Percentiles rank a stretch among this genome's conserved stretches.
These are phyloP conservation scores for Magnolia kwangsiensis DNA, from an alignment of 164 flowering plant genomes.

Conservation along the genomic window DNA sequence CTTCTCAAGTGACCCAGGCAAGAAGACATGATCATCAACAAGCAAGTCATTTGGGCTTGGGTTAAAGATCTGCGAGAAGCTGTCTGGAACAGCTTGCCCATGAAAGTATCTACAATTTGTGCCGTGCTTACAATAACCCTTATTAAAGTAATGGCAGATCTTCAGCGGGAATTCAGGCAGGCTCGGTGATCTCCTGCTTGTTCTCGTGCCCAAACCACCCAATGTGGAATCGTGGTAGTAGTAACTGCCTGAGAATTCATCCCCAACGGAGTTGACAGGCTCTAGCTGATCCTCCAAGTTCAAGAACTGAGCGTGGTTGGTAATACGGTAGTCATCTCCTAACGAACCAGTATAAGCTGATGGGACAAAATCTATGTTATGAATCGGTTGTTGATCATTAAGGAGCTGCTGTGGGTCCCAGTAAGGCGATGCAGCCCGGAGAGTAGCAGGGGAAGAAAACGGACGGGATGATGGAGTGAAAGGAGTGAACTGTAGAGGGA, in stretches of 20 bases:
- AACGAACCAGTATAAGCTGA: conserved; percentile 28
- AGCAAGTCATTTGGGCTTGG: conserved; percentile 25
- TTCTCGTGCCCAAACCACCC: conserved; percentile 27
- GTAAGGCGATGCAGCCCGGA: conserved; percentile 26
- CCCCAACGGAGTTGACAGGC: conserved; percentile 16
- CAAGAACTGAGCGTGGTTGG: conserved; percentile 38
- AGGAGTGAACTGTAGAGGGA: conserved; percentile 36
- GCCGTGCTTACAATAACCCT: conserved; percentile 86
- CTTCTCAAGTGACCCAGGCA: conserved; percentile 66
- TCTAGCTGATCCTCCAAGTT: conserved; percentile 53
- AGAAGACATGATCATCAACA: conserved; percentile 56
- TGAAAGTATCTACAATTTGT: conserved; percentile 70
- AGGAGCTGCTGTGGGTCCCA: conserved; percentile 44
- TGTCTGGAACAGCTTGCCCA: conserved; percentile 39
- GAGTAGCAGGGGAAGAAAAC: conserved; percentile 25
- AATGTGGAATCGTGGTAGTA: conserved; percentile 40
- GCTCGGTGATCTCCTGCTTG: conserved; percentile 31
- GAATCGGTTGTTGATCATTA: conserved; percentile 28
- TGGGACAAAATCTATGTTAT: conserved; percentile 28
- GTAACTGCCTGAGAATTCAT: conserved; percentile 25
- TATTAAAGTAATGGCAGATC: conserved; percentile 64
- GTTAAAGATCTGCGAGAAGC: conserved; percentile 35
- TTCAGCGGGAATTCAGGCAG: conserved; percentile 42
- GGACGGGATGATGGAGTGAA: conserved; percentile 44
- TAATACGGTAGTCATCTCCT: conserved; percentile 34